Evolutionary conservation across 1,139 yeast genomes (phyloP), one percentile per base, ranked within the genome.

Genomic region (Candida sp.): DNA sequence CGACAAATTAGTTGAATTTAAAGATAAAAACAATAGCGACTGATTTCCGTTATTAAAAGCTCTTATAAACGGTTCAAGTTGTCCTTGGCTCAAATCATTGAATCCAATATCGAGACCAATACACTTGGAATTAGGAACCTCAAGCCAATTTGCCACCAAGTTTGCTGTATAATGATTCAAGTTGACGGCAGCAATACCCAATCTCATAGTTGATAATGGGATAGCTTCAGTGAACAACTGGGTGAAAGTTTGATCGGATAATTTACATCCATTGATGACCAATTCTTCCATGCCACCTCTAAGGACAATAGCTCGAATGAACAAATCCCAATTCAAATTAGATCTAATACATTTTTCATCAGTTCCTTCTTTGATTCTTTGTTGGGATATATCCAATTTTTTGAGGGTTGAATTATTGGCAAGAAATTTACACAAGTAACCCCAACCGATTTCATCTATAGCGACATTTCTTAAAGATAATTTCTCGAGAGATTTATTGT

Each of bases 91-190:
- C 49, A 90, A 63, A 57, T 86, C 88, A 60, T 90, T 90, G 52
- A 85, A 90, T 1, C 93, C 96, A 40, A 90, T 64, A 67, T 90
- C 97, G 21, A 91, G 76, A 2, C 97, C 97, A 50, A 84, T 81
- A 58, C 91, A 81, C 15, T 74, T 73, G 15, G 82, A 72, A 15
- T 65, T 60, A 6, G 75, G 74, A 27, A 65, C 58, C 3, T 80
- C 70, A 38, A 86, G 73, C 93, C 95, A 87, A 41, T 77, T 66
- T 19, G 82, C 73, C 25, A 90, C 64, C 22, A 75, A 63, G 39
- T 71, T 63, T 9, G 87, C 66, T 51, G 88, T 89, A 30, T 71
- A 75, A 5, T 63, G 50, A 45, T 80, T 75, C 38, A 91, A 66
- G 41, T 83, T 87, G 40, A 83, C 81, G 19, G 85, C 76, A 0